Conservation (phyloP, 306 rosid species). For the Pueraria montana region DNA sequence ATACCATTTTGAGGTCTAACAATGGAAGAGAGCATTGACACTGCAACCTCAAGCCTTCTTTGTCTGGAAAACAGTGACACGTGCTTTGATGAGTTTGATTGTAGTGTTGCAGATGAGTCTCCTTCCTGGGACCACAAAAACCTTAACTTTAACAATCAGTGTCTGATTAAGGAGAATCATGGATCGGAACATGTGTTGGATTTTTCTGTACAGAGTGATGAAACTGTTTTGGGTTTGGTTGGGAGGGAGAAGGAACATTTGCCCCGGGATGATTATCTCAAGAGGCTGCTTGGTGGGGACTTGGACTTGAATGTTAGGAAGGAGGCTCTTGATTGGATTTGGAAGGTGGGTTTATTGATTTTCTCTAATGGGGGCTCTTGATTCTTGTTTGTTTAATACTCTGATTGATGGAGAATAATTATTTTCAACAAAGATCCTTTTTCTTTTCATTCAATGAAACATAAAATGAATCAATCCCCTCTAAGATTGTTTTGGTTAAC, state of each 20-base stretch:
- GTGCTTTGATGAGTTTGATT: constrained; percentile 60
- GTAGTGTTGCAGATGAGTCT: constrained; percentile 48
- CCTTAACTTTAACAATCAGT: constrained; percentile 32
- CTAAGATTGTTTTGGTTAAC: background rate
- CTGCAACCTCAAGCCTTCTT: constrained; percentile 56
- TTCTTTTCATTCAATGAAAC: constrained; percentile 23
- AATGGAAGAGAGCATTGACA: constrained; percentile 68
- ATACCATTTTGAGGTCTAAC: constrained; percentile 41
- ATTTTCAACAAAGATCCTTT: background rate
- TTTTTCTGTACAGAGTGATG: constrained; percentile 60
- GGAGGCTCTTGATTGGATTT: constrained; percentile 85
- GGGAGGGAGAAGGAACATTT: constrained; percentile 67
- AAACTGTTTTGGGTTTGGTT: constrained; percentile 57
- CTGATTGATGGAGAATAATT: constrained; percentile 39
- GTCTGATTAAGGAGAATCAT: constrained; percentile 38
- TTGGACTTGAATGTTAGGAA: constrained; percentile 66
- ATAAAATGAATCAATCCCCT: background rate
- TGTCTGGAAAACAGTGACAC: constrained; percentile 57
- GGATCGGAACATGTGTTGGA: constrained; percentile 55
- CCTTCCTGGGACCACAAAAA: constrained; percentile 51
- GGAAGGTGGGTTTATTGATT: constrained; percentile 63
- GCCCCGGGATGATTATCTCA: constrained; percentile 73
- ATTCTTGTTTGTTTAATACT: constrained; percentile 14
- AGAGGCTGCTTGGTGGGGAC: constrained; percentile 70
- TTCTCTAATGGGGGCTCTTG: constrained; percentile 37